Evolutionary conservation across 1,139 yeast genomes (phyloP).

Genomic region (Dujonia santamariae): DNA sequence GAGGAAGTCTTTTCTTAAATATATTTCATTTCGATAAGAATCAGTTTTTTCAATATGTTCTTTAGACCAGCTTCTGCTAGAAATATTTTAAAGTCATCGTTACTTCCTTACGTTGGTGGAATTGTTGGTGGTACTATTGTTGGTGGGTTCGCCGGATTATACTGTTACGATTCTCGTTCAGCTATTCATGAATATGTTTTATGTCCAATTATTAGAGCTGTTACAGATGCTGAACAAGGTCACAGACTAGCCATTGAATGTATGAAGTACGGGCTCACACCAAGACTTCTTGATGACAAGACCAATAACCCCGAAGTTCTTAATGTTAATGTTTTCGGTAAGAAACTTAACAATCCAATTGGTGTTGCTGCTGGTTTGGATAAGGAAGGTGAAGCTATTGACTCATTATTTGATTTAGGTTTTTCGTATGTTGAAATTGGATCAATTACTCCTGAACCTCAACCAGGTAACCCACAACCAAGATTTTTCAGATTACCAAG

Average conservation of each 20-base stretch:
- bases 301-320: constrained; percentile 44
- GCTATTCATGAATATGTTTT: constrained; percentile 76
- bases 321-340: constrained; percentile 63
- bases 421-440: constrained; percentile 93
- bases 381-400: constrained; percentile 93
- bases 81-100: constrained; percentile 11
- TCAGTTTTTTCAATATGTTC: too few relatives aligned
- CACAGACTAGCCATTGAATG: constrained; percentile 72
- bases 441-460: constrained; percentile 87
- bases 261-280: constrained; percentile 69
- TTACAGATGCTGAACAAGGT: constrained; percentile 80
- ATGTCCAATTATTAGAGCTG: constrained; percentile 71
- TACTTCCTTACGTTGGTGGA: constrained; percentile 29
- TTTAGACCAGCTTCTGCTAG: too few relatives aligned
- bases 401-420: constrained; percentile 72
- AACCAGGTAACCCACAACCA: constrained; percentile 91
- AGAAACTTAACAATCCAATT: constrained; percentile 65
- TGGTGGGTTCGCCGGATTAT: constrained; percentile 36
- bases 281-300: constrained; percentile 53
- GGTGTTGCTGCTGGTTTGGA: constrained; percentile 97
- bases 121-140: constrained; percentile 23
- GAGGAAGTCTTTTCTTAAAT: too few relatives aligned
- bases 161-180: constrained; percentile 73
- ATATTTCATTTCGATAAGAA: too few relatives aligned
- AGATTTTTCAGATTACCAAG: constrained; percentile 81